Evolutionary conservation across 805 yeast species (phyloP), one percentile per base, ranked within the genome.

Genomic region (Nakazawaea populi): DNA sequence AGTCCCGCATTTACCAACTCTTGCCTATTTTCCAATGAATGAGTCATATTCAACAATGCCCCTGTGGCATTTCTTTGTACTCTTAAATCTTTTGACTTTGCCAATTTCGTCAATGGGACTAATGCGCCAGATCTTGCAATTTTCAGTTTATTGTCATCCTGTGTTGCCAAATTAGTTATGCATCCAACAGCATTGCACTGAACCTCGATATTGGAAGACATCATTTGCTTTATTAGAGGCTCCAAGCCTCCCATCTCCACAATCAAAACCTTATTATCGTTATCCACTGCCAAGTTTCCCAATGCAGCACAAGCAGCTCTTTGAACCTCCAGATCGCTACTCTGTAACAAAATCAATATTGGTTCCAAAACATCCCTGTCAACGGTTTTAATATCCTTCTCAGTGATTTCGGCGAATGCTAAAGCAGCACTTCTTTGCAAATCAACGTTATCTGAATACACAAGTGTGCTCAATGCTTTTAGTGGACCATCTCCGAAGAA

Each of bases 111-210:
- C 60, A 94, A 78, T 4, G 99, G 99, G 32, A 89, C 85, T 54
- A 94, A 76, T 1, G 99, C 99, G 18, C 99, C 99, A 27, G 95
- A 85, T 46, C 90, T 85, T 24, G 99, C 99, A 61, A 94, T 94
- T 66, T 89, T 90, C 48, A 94, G 84, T 68, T 94, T 94, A 71
- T 94, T 94, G 62, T 89, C 96, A 69, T 94, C 99, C 70, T 89
- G 96, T 6, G 99, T 94, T 6, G 99, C 99, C 68, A 94, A 79
- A 65, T 94, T 94, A 37, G 99, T 94, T 63, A 94, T 91, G 67
- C 99, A 94, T 14, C 99, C 99, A 52, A 94, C 99, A 2, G 99
- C 99, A 65, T 94, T 94, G 69, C 99, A 94, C 71, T 94, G 99
- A 39, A 94, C 98, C 68, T 94, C 99, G 52, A 94, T 96, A 63